Evolutionary conservation across 1,284 basidiomycete genomes (phyloP), one percentile per base, ranked within the genome.

Genomic region (Cutaneotrichosporon dermatis): DNA sequence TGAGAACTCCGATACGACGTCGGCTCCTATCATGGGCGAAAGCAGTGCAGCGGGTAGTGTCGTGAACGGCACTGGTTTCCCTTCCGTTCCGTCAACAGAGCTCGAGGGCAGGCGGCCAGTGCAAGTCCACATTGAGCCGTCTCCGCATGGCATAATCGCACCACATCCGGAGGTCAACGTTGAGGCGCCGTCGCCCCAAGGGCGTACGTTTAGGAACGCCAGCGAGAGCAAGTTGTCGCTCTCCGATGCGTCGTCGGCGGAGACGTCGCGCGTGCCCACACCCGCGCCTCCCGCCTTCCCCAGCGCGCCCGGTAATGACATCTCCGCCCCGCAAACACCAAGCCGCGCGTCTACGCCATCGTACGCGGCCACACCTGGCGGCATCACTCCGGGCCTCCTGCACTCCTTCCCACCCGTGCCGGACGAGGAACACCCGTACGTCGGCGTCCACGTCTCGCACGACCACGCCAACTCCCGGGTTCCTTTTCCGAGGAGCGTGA

Each of bases 61-160:
- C 50, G 35, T 57, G 41, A 44, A 25, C 34, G 40, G 9, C 7
- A 25, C 25, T 12, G 7, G 33, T 9, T 46, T 50, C 36, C 52
- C 59, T 5, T 15, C 46, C 10, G 48, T 49, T 15, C 51, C 59
- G 7, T 36, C 9, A 12, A 55, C 45, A 15, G 54, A 55, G 8
- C n/a, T 51, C 6, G 53, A 54, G 8, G 37, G 16, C 13, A 43
- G 53, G 12, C 43, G 54, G 7, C 69, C 71, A 0, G 52, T 70
- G 33, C 75, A 75, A 50, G 64, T 75, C 10, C 66, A 74, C 12
- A 49, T 76, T 48, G 75, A 76, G 62, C 72, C 74, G 8, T 70
- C 68, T 1, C 72, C 73, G 5, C 54, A 55, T 33, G 62, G 62
- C 1, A 48, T 51, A 11, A 4, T 56, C 7, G 8, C 10, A 2